These are phyloP conservation scores for Epichloe typhina DNA, from an alignment of 2,329 filamentous ascomycete genomes.

Conservation along the genomic window DNA sequence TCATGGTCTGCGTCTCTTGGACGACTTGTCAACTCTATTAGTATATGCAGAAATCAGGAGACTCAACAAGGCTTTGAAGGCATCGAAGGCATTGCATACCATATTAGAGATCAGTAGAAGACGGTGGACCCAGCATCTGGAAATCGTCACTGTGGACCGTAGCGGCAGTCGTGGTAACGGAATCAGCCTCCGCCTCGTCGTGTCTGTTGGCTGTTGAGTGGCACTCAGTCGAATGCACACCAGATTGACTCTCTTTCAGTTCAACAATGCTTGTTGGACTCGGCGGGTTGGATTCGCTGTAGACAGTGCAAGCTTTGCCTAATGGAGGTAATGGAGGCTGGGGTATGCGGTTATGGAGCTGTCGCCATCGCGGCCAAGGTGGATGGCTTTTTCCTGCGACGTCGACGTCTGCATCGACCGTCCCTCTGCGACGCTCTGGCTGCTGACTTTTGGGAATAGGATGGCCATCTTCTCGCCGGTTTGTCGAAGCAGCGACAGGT, in stretches of 20 bases:
- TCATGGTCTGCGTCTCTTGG: neutral
- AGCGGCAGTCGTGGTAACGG: slow-evolving; percentile 17
- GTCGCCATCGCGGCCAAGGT: slow-evolving; percentile 15
- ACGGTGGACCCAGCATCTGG: slow-evolving; percentile 7
- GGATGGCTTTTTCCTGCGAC: neutral
- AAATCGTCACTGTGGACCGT: slow-evolving; percentile 26
- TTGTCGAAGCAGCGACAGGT: neutral
- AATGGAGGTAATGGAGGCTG: slow-evolving; percentile 17
- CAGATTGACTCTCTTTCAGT: neutral
- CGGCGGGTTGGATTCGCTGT: slow-evolving; percentile 13
- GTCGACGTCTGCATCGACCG: neutral
- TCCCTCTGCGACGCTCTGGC: neutral
- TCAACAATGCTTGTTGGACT: slow-evolving; percentile 2
- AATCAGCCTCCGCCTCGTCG: slow-evolving; percentile 7
- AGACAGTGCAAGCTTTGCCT: slow-evolving; percentile 24
- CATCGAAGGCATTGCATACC: neutral
- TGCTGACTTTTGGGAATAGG: neutral
- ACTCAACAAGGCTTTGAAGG: neutral
- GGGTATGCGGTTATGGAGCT: slow-evolving; percentile 15
- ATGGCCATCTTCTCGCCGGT: neutral
- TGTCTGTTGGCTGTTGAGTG: neutral
- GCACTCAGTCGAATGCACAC: neutral
- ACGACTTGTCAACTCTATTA: neutral
- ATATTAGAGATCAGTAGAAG: neutral
- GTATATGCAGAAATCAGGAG: neutral